phyloP scores from a whole-genome alignment of 129 eudicot species.

The Ambrosia artemisiifolia region DNA sequence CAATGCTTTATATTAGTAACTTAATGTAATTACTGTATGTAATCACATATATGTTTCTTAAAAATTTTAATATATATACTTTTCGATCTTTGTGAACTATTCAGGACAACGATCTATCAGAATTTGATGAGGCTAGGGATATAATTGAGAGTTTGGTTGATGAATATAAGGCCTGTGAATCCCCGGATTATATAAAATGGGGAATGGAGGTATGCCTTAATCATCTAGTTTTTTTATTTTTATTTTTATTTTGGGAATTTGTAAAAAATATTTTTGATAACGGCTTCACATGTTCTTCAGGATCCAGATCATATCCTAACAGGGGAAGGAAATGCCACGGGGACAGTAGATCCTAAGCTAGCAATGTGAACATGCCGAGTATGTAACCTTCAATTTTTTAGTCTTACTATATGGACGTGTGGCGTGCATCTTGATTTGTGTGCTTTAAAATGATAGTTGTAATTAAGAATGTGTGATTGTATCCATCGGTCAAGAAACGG shows the following conservation, averaged over 20 bases:
- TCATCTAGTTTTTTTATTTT: not conserved
- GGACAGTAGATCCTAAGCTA: conserved; percentile 74
- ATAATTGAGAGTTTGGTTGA: conserved; percentile 96
- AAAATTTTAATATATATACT: not conserved
- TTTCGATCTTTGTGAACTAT: conserved; percentile 21
- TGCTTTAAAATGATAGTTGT: no score
- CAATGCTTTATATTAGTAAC: not conserved
- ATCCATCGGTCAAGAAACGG: not conserved
- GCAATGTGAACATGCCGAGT: conserved; percentile 47
- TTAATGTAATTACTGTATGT: not conserved
- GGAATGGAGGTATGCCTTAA: conserved; percentile 83
- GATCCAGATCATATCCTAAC: conserved; percentile 80
- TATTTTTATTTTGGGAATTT: no score
- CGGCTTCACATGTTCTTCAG: conserved; percentile 32
- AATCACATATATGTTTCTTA: conserved; percentile 11
- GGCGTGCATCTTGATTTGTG: no score
- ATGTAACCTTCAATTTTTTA: conserved; percentile 3
- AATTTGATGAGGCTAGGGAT: conserved; percentile 92
- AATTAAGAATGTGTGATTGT: conserved; percentile 3
- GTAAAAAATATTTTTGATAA: not conserved
- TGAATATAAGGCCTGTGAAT: conserved; percentile 97
- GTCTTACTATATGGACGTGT: conserved; percentile 8
- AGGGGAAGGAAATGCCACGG: conserved; percentile 85
- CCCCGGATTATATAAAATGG: conserved; percentile 97
- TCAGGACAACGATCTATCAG: conserved; percentile 94